Evolutionary conservation across 768 basidiomycete species (phyloP), one percentile per base, ranked within the genome.

Genomic region (Leucogyrophana mollusca): DNA sequence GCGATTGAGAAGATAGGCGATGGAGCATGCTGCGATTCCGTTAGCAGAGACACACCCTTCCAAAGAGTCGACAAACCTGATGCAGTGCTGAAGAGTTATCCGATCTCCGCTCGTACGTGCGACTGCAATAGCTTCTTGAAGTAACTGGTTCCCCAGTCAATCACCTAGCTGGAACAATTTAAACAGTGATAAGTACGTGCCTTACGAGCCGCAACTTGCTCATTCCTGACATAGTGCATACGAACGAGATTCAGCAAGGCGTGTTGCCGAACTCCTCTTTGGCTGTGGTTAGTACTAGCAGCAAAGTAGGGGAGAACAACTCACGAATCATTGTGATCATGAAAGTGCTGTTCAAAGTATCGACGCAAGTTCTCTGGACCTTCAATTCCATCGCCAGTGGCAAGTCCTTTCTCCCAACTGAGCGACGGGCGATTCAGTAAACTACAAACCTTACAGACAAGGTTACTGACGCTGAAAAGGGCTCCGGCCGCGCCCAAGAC

Each of bases 291-390:
- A 25, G 18, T 30, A 54, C 33, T 20, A 16, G 40, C 22, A n/a
- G 21, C n/a, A 16, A 33, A 32, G 4, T 35, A 21, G 2, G 11
- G 33, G 9, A 34, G 35, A 34, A 20, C 35, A 7, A 73, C 88
- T 55, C 49, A 90, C 89, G 88, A 92, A 61, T 92, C 89, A 52
- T 81, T 83, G 25, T 73, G 76, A 46, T 86, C 82, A 51, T 90
- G 85, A 56, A 93, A 93, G 57, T 81, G 85, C 49, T 92, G 90
- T 59, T 92, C 90, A 53, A 92, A 93, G 61, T 87, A 93, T 43
- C 79, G 70, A 25, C 89, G 77, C 32, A 93, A 65, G 53, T 80
- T 84, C 53, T 90, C 88, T 2, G 78, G 73, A 0, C 87, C 88
- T 8, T 76, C 54, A 36, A 79, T 80, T 51, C 83, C 82, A 61